phyloP scores from a whole-genome alignment of 345 rosid genomes.

The Rhizophora apiculata region DNA sequence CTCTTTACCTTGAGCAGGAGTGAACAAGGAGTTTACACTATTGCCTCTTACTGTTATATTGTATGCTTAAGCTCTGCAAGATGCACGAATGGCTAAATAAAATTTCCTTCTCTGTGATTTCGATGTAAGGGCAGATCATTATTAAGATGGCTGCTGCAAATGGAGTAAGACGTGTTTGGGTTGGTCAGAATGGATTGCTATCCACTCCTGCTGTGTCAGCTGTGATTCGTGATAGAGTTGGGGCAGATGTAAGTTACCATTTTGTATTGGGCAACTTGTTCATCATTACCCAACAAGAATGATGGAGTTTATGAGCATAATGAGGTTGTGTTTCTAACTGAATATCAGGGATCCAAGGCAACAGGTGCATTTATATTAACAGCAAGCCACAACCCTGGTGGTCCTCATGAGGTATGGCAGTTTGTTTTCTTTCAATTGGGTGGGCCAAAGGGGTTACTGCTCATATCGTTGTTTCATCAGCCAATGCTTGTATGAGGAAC shows the following conservation, averaged over 20 bases:
- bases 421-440: neutral
- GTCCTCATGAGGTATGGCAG: slow-evolving; percentile 78
- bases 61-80: neutral
- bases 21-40: too few species aligned
- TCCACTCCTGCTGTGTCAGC: slow-evolving; percentile 99
- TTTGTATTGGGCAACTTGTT: slow-evolving; percentile 9
- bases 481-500: neutral
- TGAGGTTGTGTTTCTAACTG: slow-evolving; percentile 11
- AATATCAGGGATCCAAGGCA: slow-evolving; percentile 86
- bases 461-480: neutral
- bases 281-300: neutral
- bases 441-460: neutral
- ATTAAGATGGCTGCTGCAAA: slow-evolving; percentile 94
- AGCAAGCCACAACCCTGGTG: slow-evolving; percentile 99
- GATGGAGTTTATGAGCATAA: neutral
- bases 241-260: slow-evolving; percentile 68
- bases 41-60: neutral
- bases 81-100: neutral
- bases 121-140: slow-evolving; percentile 54
- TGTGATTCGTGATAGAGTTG: slow-evolving; percentile 90
- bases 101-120: neutral
- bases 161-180: slow-evolving; percentile 93
- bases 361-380: slow-evolving; percentile 94
- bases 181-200: slow-evolving; percentile 89
- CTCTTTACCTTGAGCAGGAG: too few species aligned